phyloP scores from a whole-genome alignment of 176 grass and related monocot genomes.

The Alloteropsis semialata region DNA sequence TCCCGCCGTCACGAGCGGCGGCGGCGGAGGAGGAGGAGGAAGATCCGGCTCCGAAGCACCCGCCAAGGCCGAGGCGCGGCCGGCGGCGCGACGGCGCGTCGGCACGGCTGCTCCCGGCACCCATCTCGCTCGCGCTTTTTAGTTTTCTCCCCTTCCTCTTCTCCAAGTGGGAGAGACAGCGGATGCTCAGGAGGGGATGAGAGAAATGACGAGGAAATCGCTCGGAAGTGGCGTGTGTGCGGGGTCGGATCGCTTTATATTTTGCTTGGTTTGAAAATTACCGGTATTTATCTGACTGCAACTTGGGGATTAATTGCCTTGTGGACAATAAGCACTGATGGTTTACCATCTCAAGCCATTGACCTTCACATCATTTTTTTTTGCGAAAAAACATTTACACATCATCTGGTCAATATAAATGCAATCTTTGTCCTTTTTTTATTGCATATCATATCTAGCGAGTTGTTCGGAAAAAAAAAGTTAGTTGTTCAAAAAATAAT shows the following conservation, averaged over 20 bases:
- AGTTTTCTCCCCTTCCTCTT: neutral
- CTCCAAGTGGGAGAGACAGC: neutral
- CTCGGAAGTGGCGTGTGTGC: conserved; percentile 32
- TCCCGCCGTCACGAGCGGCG: neutral
- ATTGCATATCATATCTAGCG: too few species aligned
- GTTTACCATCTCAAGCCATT: neutral
- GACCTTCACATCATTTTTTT: too few species aligned
- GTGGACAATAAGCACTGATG: neutral
- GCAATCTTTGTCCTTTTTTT: too few species aligned
- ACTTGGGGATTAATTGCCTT: neutral
- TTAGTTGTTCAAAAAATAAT: too few species aligned
- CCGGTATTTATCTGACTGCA: neutral
- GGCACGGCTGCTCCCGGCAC: conserved; percentile 67
- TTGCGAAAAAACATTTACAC: too few species aligned
- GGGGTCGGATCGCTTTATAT: conserved; percentile 24
- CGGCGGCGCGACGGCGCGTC: conserved; percentile 41
- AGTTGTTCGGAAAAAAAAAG: too few species aligned
- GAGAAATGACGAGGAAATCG: conserved; percentile 20
- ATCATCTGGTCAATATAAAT: too few species aligned
- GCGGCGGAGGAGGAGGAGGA: conserved; percentile 36
- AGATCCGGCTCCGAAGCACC: conserved; percentile 70
- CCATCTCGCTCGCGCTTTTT: conserved; percentile 48
- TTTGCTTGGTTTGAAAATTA: conserved; percentile 8
- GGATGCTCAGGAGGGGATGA: neutral
- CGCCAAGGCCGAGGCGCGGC: conserved; percentile 38